These are phyloP conservation scores for Aurantiochytrium sp. DNA, from an alignment of 108 stramenopile genomes.

Conservation along the genomic window DNA sequence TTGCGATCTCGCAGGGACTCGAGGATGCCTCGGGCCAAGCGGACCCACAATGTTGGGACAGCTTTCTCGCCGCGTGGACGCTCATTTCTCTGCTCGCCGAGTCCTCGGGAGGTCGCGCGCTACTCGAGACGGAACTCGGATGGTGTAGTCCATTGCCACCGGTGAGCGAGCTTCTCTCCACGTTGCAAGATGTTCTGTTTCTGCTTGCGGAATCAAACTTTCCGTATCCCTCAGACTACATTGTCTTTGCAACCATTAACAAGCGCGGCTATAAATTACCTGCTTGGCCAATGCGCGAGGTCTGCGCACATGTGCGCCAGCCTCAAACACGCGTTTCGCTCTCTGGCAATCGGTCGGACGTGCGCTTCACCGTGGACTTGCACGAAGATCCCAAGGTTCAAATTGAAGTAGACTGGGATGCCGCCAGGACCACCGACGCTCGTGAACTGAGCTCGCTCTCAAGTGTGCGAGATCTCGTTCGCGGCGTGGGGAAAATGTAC, in stretches of 20 bases:
- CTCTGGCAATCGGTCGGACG: slow-evolving; percentile 33
- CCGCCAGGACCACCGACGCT: not conserved
- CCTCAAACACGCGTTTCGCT: slow-evolving; percentile 37
- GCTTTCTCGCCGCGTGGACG: not conserved
- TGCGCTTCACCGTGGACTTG: slow-evolving; percentile 33
- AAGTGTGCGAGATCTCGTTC: not conserved
- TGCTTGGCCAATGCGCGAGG: slow-evolving; percentile 59
- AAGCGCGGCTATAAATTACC: slow-evolving; percentile 52
- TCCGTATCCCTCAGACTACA: slow-evolving; percentile 26
- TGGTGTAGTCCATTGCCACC: slow-evolving; percentile 43
- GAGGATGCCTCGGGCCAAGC: not conserved
- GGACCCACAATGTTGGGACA: not conserved
- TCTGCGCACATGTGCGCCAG: slow-evolving; percentile 42
- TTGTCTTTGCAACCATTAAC: slow-evolving; percentile 55
- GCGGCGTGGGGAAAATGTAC: not conserved
- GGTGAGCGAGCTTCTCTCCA: not conserved
- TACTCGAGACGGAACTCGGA: slow-evolving; percentile 26
- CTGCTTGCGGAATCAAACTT: slow-evolving; percentile 31
- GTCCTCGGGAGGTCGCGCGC: not conserved
- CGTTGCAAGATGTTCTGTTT: slow-evolving; percentile 52
- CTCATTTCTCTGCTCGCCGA: not conserved
- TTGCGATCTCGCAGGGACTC: not conserved
- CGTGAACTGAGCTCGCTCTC: not conserved
- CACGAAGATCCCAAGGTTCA: not conserved
- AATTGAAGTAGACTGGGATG: slow-evolving; percentile 54